These are phyloP conservation scores for Glycine soja DNA, from an alignment of 306 rosid species.

Conservation along the genomic window DNA sequence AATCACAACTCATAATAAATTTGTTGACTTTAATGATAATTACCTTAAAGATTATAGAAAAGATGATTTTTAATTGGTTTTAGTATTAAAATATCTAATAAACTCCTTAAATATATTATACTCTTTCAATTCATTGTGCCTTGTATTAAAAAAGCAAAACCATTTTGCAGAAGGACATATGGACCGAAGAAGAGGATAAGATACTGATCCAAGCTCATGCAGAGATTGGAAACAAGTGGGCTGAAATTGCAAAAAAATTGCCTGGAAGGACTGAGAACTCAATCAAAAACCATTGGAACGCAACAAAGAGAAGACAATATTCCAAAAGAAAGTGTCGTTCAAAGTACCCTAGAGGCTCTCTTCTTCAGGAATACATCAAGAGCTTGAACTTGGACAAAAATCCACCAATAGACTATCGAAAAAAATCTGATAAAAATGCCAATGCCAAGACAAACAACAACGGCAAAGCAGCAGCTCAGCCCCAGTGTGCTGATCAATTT, in stretches of 20 bases:
- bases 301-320: constrained; percentile 90
- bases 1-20: too few relatives aligned
- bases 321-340: constrained; percentile 88
- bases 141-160: not conserved
- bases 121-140: not conserved
- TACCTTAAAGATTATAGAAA: too few relatives aligned
- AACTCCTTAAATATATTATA: not conserved
- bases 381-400: constrained; percentile 74
- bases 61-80: too few relatives aligned
- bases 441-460: constrained; percentile 26
- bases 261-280: constrained; percentile 97
- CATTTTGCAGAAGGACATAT: constrained; percentile 76
- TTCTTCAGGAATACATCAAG: constrained; percentile 83
- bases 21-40: too few relatives aligned
- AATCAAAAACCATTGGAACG: constrained; percentile 97
- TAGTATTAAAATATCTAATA: too few relatives aligned
- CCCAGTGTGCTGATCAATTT: constrained; percentile 29
- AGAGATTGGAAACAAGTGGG: constrained; percentile 97
- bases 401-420: constrained; percentile 50
- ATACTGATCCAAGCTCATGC: constrained; percentile 75
- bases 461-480: constrained; percentile 39
- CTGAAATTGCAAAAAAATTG: constrained; percentile 88
- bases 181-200: constrained; percentile 92
- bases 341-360: constrained; percentile 72
- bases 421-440: constrained; percentile 41